phyloP scores from a whole-genome alignment of 2,329 filamentous ascomycete genomes.

The Aphanocladium album region DNA sequence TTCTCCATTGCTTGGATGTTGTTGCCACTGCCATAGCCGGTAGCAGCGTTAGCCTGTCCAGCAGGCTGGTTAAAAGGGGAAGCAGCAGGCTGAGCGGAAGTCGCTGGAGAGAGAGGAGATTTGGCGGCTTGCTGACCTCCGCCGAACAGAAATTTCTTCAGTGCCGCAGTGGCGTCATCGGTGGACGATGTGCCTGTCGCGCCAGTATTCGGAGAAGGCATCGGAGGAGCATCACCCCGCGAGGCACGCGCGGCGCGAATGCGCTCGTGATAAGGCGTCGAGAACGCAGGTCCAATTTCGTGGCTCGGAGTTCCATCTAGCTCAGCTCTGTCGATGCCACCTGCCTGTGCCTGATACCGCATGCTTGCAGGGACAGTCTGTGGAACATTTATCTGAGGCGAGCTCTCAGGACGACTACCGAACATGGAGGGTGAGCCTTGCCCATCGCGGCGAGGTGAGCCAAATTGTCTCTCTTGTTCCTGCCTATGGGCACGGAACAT shows the following conservation, averaged over 20 bases:
- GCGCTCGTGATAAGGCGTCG: constrained; percentile 59
- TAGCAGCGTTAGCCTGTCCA: neutral
- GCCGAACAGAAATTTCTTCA: constrained; percentile 52
- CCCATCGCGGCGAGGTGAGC: constrained; percentile 43
- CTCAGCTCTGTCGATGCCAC: constrained; percentile 41
- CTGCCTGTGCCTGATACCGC: constrained; percentile 14
- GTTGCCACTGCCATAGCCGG: constrained; percentile 16
- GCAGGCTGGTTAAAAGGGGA: neutral
- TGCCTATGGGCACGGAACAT: constrained; percentile 85
- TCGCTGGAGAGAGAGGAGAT: constrained; percentile 1
- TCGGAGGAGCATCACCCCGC: constrained; percentile 24
- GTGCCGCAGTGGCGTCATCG: constrained; percentile 10
- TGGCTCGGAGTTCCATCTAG: constrained; percentile 55
- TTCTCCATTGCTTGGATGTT: constrained; percentile 49
- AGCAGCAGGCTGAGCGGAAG: neutral
- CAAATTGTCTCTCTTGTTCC: constrained; percentile 59
- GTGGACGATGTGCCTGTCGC: constrained; percentile 30
- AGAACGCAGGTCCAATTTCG: constrained; percentile 61
- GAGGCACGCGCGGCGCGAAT: constrained; percentile 48
- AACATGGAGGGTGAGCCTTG: constrained; percentile 17
- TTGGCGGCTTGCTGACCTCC: constrained; percentile 18
- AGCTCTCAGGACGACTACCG: neutral
- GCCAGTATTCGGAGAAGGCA: constrained; percentile 25
- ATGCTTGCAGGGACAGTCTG: constrained; percentile 39
- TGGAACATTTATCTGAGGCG: constrained; percentile 16